Evolutionary conservation across 108 stramenopile genomes (phyloP).

Genomic region (Fragilariopsis cylindrus): DNA sequence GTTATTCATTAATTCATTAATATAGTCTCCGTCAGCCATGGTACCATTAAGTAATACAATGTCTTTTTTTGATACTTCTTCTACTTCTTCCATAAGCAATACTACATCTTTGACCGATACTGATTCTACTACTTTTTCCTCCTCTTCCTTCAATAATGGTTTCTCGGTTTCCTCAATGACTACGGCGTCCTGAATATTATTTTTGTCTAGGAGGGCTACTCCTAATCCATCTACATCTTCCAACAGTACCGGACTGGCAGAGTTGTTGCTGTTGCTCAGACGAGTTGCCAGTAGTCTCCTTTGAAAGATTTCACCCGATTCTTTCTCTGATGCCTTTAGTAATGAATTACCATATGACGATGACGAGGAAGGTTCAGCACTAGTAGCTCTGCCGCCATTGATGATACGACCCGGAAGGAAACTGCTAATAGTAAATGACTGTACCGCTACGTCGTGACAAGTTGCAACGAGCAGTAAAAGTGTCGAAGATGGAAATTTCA

Average conservation of each 20-base stretch:
- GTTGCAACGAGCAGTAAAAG: not conserved
- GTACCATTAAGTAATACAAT: slow-evolving; percentile 2
- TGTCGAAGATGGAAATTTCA: slow-evolving; percentile 5
- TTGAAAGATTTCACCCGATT: slow-evolving; percentile 9
- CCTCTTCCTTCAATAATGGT: no score
- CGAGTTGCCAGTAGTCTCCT: slow-evolving; percentile 11
- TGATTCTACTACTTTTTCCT: not conserved
- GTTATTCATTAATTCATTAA: slow-evolving; percentile 29
- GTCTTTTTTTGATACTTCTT: no score
- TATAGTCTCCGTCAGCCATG: slow-evolving; percentile 18
- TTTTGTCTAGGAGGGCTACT: slow-evolving; percentile 10
- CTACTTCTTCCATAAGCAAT: no score
- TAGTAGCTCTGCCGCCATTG: not conserved
- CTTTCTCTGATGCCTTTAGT: not conserved
- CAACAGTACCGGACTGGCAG: not conserved
- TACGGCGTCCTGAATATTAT: not conserved
- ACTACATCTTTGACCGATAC: not conserved
- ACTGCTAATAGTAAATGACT: not conserved
- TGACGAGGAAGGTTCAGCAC: no score
- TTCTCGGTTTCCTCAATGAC: no score
- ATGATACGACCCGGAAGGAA: not conserved
- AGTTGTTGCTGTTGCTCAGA: slow-evolving; percentile 6
- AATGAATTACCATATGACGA: not conserved
- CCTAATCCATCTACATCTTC: slow-evolving; percentile 40
- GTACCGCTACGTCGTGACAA: not conserved